phyloP scores from a whole-genome alignment of 78 protist genomes.

The Pigoraptor vietnamica region DNA sequence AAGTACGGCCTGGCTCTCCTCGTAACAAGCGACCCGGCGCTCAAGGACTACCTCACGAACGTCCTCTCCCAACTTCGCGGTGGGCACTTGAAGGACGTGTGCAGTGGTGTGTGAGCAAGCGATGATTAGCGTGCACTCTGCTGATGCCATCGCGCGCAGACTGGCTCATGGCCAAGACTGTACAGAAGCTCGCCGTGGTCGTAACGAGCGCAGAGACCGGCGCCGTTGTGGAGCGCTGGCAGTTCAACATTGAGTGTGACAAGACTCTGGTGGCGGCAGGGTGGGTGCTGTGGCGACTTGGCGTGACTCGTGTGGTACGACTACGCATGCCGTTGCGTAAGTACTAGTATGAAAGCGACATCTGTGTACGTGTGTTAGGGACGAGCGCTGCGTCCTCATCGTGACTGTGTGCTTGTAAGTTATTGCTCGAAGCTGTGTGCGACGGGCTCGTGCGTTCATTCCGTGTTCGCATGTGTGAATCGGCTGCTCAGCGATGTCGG shows the following conservation, averaged over 20 bases:
- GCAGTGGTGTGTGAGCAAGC: no score
- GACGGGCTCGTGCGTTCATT: no score
- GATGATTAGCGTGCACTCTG: background rate
- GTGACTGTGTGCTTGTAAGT: no score
- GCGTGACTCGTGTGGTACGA: background rate
- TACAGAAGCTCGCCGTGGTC: conserved; percentile 92
- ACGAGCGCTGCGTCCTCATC: no score
- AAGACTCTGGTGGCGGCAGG: background rate
- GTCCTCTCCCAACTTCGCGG: conserved; percentile 77
- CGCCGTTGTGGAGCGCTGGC: conserved; percentile 94
- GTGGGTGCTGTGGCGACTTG: background rate
- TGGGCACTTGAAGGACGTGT: no score
- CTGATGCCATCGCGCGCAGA: conserved; percentile 12
- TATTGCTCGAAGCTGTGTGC: no score
- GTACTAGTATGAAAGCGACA: no score
- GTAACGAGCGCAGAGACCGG: conserved; percentile 61
- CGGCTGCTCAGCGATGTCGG: no score
- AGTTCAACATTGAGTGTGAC: conserved; percentile 88
- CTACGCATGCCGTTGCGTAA: background rate
- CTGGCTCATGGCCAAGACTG: conserved; percentile 82
- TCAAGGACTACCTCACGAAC: conserved; percentile 70
- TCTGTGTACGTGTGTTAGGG: background rate
- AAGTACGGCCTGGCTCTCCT: conserved; percentile 86
- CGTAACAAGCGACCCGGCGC: conserved; percentile 79
- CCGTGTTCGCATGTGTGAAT: no score